Evolutionary conservation across 805 yeast genomes (phyloP).

Genomic region (Metschnikowia picachoensis): DNA sequence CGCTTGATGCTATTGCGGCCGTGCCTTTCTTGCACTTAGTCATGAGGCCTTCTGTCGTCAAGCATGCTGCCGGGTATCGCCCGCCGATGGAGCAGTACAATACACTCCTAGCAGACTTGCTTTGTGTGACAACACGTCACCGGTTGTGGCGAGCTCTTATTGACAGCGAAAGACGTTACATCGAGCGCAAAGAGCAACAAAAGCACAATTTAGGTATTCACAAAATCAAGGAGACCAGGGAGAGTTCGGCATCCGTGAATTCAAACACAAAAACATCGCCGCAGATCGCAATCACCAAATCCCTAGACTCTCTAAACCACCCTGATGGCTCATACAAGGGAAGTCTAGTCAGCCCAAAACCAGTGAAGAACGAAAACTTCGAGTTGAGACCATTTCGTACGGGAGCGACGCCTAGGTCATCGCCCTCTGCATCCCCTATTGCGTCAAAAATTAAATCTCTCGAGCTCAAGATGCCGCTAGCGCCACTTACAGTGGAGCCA

Average conservation of each 20-base stretch:
- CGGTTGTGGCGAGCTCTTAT: conserved; percentile 7
- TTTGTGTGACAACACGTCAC: conserved; percentile 22
- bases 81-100: conserved; percentile 34
- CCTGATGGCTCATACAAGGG: not conserved
- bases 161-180: conserved; percentile 9
- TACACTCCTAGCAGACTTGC: conserved; percentile 25
- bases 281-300: not conserved
- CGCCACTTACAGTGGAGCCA: no score
- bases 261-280: not conserved
- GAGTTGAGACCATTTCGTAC: conserved; percentile 42
- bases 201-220: conserved; percentile 22
- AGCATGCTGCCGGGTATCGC: conserved; percentile 34
- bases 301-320: no score
- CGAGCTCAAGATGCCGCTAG: not conserved
- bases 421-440: conserved; percentile 37
- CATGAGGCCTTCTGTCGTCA: conserved; percentile 37
- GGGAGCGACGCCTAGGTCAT: conserved; percentile 36
- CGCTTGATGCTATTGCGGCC: conserved; percentile 34
- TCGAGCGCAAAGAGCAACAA: conserved; percentile 30
- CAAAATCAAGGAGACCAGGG: conserved; percentile 12
- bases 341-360: conserved; percentile 1
- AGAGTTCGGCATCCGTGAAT: conserved; percentile 1
- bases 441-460: not conserved
- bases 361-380: conserved; percentile 25
- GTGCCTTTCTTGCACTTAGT: conserved; percentile 40